Conservation (phyloP, 2,329 filamentous ascomycete genomes). For the Trichoderma koningiopsis region DNA sequence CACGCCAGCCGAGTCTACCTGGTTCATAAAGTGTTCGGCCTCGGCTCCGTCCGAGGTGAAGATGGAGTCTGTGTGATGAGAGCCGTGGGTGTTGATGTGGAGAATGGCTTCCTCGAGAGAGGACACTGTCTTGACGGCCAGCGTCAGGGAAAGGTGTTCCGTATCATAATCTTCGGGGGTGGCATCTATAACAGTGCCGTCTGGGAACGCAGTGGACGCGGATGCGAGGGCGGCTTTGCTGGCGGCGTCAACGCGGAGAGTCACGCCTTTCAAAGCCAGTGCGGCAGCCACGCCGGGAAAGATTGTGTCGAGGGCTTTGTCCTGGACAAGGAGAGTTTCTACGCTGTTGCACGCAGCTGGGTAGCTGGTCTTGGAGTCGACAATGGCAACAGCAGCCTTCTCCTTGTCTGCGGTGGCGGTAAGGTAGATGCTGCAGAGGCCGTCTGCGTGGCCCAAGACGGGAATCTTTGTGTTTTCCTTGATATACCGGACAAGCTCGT, state of each 20-base stretch:
- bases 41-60: constrained; percentile 68
- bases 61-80: constrained; percentile 92
- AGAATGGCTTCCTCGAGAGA: constrained; percentile 70
- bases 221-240: constrained; percentile 65
- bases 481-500: constrained; percentile 86
- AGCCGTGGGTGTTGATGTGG: constrained; percentile 92
- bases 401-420: constrained; percentile 73
- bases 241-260: constrained; percentile 73
- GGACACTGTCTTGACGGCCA: constrained; percentile 80
- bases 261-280: constrained; percentile 75
- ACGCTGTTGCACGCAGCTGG: constrained; percentile 92
- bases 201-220: constrained; percentile 46
- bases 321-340: constrained; percentile 88
- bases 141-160: constrained; percentile 81
- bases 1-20: constrained; percentile 85
- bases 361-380: constrained; percentile 93
- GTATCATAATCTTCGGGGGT: constrained; percentile 76
- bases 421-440: constrained; percentile 85
- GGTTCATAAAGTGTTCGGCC: constrained; percentile 81
- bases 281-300: constrained; percentile 74
- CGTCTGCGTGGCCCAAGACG: constrained; percentile 93
- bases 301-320: constrained; percentile 64
- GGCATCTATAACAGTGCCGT: constrained; percentile 63
- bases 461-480: constrained; percentile 92
- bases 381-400: constrained; percentile 73